phyloP scores from a whole-genome alignment of 345 rosid genomes.

The Lenwebbia sp. region DNA sequence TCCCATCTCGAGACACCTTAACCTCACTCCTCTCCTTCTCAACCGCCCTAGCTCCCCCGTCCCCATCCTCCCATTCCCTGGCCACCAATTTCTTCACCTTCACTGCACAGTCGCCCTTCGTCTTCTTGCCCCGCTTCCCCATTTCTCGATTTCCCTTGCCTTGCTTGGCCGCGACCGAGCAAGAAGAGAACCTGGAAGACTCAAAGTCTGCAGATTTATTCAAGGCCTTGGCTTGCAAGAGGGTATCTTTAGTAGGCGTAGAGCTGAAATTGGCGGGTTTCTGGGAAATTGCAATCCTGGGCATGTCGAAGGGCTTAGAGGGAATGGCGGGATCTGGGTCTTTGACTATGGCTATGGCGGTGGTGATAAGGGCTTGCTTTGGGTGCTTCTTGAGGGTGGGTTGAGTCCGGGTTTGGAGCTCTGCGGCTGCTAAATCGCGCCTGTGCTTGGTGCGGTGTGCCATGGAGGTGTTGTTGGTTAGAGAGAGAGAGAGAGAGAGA shows the following conservation, averaged over 20 bases:
- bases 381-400: constrained; percentile 6
- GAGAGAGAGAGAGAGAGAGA: background rate
- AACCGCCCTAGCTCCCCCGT: background rate
- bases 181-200: constrained; percentile 14
- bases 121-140: constrained; percentile 11
- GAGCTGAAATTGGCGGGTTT: constrained; percentile 10
- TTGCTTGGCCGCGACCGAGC: constrained; percentile 4
- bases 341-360: constrained; percentile 4
- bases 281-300: constrained; percentile 2
- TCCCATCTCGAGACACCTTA: background rate
- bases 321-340: constrained; percentile 9
- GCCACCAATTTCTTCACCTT: constrained; percentile 11
- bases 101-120: constrained; percentile 7
- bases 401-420: background rate
- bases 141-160: constrained; percentile 1
- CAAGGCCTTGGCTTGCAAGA: constrained; percentile 43
- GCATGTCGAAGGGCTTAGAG: constrained; percentile 6
- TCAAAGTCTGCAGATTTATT: constrained; percentile 41
- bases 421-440: constrained; percentile 20
- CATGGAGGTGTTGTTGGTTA: constrained; percentile 9
- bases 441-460: constrained; percentile 19
- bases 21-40: background rate
- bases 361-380: background rate
- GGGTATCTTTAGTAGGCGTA: constrained; percentile 9
- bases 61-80: background rate